Evolutionary conservation across 1,139 yeast species (phyloP).

Genomic region (Geotrichum siamense): DNA sequence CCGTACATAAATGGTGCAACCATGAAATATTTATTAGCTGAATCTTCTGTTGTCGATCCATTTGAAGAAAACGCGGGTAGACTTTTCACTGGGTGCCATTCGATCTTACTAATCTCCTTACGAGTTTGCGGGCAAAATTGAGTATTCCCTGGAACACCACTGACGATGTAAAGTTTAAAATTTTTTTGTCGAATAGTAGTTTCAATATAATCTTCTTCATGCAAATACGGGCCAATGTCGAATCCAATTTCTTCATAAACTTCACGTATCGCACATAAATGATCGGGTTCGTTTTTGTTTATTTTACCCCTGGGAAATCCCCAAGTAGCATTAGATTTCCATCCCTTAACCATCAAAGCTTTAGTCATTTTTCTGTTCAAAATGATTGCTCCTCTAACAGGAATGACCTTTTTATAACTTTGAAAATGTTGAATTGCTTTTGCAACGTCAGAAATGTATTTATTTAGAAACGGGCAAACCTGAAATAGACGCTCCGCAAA

Average conservation of each 20-base stretch:
- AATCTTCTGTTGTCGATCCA: slow-evolving; percentile 14
- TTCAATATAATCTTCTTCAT: slow-evolving; percentile 69
- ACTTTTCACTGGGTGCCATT: slow-evolving; percentile 52
- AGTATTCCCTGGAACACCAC: slow-evolving; percentile 71
- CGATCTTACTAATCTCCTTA: slow-evolving; percentile 67
- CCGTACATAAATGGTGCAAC: slow-evolving; percentile 37
- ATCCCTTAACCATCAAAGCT: slow-evolving; percentile 75
- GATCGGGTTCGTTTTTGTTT: slow-evolving; percentile 84
- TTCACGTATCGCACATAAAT: slow-evolving; percentile 91
- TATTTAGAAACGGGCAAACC: slow-evolving; percentile 62
- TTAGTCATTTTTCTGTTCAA: slow-evolving; percentile 66
- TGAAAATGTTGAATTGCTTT: slow-evolving; percentile 46
- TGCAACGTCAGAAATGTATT: slow-evolving; percentile 25
- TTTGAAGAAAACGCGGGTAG: slow-evolving; percentile 37
- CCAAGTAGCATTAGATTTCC: slow-evolving; percentile 75
- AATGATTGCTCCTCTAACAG: slow-evolving; percentile 93
- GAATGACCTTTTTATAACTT: slow-evolving; percentile 80
- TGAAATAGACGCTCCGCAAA: slow-evolving; percentile 68
- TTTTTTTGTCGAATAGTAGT: slow-evolving; percentile 78
- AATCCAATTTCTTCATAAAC: slow-evolving; percentile 94
- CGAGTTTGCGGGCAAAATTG: slow-evolving; percentile 73
- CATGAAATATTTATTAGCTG: slow-evolving; percentile 30
- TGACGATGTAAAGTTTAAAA: slow-evolving; percentile 72
- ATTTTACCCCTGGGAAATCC: slow-evolving; percentile 97
- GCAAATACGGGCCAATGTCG: slow-evolving; percentile 61